Base-by-base conservation (phyloP, 2,329 filamentous ascomycete species). In the Sclerotinia spermophila region DNA sequence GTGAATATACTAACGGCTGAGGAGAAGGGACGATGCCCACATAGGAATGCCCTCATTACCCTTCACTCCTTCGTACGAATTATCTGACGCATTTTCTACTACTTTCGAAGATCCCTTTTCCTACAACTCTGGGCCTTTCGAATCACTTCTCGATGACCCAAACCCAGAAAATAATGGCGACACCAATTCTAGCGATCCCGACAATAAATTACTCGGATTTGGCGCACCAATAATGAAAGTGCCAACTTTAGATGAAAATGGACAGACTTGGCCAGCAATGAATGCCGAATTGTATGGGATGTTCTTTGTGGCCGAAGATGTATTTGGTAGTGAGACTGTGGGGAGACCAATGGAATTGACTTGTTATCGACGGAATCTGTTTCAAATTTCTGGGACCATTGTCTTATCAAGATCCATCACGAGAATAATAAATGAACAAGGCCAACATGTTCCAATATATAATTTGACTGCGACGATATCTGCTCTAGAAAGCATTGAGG, bases 301-400 rank as follows among this genome's bases (percentile, higher is more conserved):
- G 92, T 95, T 95, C 84, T 73, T 94, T 78, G 87, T 95, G 38
- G 92, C 92, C 59, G 92, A 95, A 79, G 92, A 93, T 76, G 91
- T 93, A 7, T 94, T 92, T 83, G 83, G 84, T 13, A 76, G 74
- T 40, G 78, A 79, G 44, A 75, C 73, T 56, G 75, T 76, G 42
- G 89, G 80, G 81, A 87, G 81, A 83, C 90, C 90, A 0, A 86
- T 91, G 66, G 95, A 98, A 82, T 82, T 98, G 79, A 98, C 95
- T 0, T 98, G 95, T 84, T 98, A 98, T 80, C 90, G 95, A 58
- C 88, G 95, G 66, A 98, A 98, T 78, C 84, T 98, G 61, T 98
- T 97, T 85, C 94, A 97, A 81, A 96, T 97, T 75, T 95, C 93
- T 0, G 95, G 95, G 48, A 92, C 92, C 67, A 87, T 98, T 69